phyloP scores from a whole-genome alignment of 2,329 filamentous ascomycete genomes.

The Botrytis porri region DNA sequence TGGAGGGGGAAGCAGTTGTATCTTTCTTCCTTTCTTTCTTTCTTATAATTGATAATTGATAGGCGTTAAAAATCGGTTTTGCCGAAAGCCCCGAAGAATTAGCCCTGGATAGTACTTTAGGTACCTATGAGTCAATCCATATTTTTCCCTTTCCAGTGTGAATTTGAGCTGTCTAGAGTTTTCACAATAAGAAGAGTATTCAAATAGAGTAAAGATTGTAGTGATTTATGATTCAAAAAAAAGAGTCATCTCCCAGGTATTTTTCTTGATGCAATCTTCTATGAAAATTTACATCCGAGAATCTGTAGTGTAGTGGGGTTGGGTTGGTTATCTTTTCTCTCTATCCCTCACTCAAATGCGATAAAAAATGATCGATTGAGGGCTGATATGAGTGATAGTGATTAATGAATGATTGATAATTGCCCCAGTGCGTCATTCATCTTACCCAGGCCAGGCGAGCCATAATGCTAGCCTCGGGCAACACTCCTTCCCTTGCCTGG shows the following conservation, averaged over 20 bases:
- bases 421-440: constrained; percentile 15
- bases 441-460: not conserved
- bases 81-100: constrained; percentile 1
- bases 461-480: not conserved
- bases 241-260: not conserved
- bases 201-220: not conserved
- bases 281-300: not conserved
- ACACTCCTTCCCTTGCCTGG: not conserved
- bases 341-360: not conserved
- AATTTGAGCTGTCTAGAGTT: not conserved
- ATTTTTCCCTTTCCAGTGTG: not conserved
- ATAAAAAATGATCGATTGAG: not conserved
- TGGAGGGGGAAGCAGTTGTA: constrained; percentile 5
- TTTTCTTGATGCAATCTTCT: not conserved
- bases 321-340: constrained; percentile 13
- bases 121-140: not conserved
- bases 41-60: constrained; percentile 8
- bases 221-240: not conserved
- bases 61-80: constrained; percentile 8
- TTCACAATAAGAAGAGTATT: not conserved
- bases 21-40: not conserved
- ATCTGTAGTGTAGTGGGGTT: no score
- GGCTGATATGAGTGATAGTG: not conserved
- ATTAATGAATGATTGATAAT: not conserved
- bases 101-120: not conserved